Evolutionary conservation across 2,329 filamentous ascomycete genomes (phyloP).

Genomic region (Scytalidium sp.): DNA sequence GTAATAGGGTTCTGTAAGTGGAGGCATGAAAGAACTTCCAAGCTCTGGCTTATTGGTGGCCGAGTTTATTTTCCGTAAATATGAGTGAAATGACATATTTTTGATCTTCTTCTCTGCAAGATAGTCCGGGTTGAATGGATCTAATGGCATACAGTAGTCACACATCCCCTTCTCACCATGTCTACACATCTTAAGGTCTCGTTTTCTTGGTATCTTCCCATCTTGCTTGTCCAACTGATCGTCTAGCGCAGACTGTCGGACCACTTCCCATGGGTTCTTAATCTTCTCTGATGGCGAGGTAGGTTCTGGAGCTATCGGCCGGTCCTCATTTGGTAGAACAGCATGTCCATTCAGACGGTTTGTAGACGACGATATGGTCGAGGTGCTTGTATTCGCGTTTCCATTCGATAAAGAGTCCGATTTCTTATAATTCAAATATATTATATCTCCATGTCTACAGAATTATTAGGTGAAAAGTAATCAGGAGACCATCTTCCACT

Average conservation of each 20-base stretch:
- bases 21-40: conserved; percentile 93
- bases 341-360: conserved; percentile 78
- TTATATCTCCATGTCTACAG: conserved; percentile 79
- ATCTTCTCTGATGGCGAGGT: conserved; percentile 58
- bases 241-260: conserved; percentile 84
- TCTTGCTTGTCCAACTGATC: conserved; percentile 81
- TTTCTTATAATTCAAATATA: conserved; percentile 80
- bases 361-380: conserved; percentile 37
- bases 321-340: conserved; percentile 65
- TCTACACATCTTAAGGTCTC: conserved; percentile 83
- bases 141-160: conserved; percentile 96
- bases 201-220: conserved; percentile 79
- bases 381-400: conserved; percentile 27
- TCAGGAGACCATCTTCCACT: not conserved
- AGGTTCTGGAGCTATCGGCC: conserved; percentile 58
- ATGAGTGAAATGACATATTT: conserved; percentile 92
- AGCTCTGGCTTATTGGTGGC: conserved; percentile 95
- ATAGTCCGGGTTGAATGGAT: conserved; percentile 88
- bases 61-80: conserved; percentile 91
- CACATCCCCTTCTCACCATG: conserved; percentile 98
- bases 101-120: conserved; percentile 97
- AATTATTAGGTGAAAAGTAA: conserved; percentile 2
- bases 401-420: conserved; percentile 43
- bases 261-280: conserved; percentile 90
- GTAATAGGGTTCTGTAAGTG: conserved; percentile 88